Conservation (phyloP, 1,139 yeast genomes). For the Kazachstania sp. region DNA sequence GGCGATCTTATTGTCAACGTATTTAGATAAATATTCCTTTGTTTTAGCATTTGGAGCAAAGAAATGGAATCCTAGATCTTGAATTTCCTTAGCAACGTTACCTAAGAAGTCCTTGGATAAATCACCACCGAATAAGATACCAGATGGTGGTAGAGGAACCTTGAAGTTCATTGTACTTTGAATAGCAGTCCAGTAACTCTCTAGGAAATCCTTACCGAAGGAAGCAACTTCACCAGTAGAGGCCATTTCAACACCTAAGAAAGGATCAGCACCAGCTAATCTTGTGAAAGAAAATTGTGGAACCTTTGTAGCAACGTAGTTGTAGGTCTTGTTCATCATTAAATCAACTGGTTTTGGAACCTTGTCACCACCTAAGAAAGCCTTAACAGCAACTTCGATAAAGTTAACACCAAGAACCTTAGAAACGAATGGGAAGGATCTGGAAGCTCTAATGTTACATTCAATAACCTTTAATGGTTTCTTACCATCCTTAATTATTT, state of each 20-base stretch:
- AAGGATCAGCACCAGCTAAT: conserved; percentile 98
- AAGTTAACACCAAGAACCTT: conserved; percentile 91
- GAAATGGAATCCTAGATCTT: conserved; percentile 60
- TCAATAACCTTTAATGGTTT: conserved; percentile 84
- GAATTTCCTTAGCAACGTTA: conserved; percentile 58
- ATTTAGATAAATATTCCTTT: conserved; percentile 52
- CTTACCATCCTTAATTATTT: conserved; percentile 67
- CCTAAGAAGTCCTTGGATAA: conserved; percentile 62
- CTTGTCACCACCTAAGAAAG: conserved; percentile 58
- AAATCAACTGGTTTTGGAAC: conserved; percentile 50
- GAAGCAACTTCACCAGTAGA: conserved; percentile 98
- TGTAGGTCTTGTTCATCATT: conserved; percentile 45
- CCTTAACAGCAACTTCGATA: conserved; percentile 87
- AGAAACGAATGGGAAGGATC: conserved; percentile 98
- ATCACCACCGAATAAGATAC: conserved; percentile 92
- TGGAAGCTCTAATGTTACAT: conserved; percentile 96
- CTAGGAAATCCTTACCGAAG: conserved; percentile 75
- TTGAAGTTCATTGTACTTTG: conserved; percentile 96
- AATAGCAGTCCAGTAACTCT: conserved; percentile 96
- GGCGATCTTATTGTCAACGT: conserved; percentile 36
- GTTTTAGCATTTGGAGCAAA: conserved; percentile 70
- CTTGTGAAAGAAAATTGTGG: conserved; percentile 98
- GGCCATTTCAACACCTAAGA: conserved; percentile 97
- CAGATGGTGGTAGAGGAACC: conserved; percentile 83
- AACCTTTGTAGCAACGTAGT: conserved; percentile 90